A percentile compares a stretch with the other conserved stretches of the same genome.
Evolutionary conservation across 306 rosid species (phyloP).

Genomic region (Vigna unguiculata): DNA sequence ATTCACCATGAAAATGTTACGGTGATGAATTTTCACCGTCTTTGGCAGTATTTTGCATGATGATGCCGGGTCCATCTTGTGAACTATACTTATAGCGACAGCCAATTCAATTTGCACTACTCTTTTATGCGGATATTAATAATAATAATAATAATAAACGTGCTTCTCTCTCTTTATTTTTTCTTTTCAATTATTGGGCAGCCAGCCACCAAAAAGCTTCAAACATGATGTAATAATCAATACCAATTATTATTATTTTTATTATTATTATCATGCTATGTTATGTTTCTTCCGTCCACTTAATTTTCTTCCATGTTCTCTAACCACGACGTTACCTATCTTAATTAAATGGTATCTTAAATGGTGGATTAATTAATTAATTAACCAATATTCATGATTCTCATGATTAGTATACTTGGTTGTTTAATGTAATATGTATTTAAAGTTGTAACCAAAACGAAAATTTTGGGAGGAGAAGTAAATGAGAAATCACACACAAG

Average conservation of each 20-base stretch:
- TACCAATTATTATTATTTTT: no score
- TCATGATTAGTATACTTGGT: neutral
- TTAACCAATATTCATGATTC: neutral
- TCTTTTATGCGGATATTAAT: constrained; percentile 17
- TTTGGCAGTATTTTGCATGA: constrained; percentile 2
- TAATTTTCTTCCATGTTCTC: neutral
- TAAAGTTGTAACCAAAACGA: neutral
- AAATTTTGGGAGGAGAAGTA: neutral
- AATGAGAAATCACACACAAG: neutral
- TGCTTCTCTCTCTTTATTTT: constrained; percentile 7
- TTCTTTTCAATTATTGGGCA: constrained; percentile 45
- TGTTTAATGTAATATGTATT: neutral
- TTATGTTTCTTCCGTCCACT: neutral
- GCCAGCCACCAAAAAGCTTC: constrained; percentile 43
- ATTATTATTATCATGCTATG: no score
- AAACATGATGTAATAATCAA: constrained; percentile 33
- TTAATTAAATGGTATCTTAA: neutral
- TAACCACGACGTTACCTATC: no score
- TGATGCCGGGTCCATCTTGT: constrained; percentile 44
- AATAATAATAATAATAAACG: constrained; percentile 40
- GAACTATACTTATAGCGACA: constrained; percentile 43
- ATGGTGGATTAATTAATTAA: no score
- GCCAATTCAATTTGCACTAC: constrained; percentile 41
- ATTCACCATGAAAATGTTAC: constrained; percentile 30
- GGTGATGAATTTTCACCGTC: constrained; percentile 18